A percentile compares a stretch with the other conserved stretches of the same genome.
Evolutionary conservation across 176 grass and related monocot genomes (phyloP).

Genomic region (Eremochloa ophiuroides): DNA sequence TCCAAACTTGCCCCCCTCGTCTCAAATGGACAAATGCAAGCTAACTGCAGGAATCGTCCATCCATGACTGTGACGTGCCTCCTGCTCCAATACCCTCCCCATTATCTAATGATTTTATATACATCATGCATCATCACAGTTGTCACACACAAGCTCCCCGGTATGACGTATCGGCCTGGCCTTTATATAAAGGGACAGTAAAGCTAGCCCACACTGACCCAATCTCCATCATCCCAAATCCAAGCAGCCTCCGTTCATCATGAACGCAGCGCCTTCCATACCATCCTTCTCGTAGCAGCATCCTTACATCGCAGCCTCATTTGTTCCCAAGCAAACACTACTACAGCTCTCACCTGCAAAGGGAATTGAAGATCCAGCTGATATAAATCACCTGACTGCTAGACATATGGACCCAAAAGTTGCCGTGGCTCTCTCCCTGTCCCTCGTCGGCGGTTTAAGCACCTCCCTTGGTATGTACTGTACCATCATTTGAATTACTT

Average conservation of each 20-base stretch:
- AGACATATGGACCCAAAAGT: constrained; percentile 59
- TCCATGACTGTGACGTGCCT: not conserved
- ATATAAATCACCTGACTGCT: not conserved
- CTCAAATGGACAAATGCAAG: not conserved
- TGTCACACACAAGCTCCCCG: not conserved
- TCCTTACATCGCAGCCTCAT: not conserved
- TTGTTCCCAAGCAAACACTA: not conserved
- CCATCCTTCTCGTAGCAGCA: not conserved
- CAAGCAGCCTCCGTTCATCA: not conserved
- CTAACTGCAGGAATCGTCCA: not conserved
- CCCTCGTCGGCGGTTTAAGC: constrained; percentile 65
- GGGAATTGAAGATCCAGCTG: not conserved
- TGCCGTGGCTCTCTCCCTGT: constrained; percentile 51
- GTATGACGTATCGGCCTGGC: not conserved
- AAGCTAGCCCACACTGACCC: not conserved
- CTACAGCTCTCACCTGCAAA: not conserved
- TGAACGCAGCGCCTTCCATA: not conserved
- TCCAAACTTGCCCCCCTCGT: not conserved
- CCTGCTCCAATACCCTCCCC: not conserved
- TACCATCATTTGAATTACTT: not conserved
- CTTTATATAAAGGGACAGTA: constrained; percentile 14
- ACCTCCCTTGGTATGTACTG: constrained; percentile 50
- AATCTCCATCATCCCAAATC: constrained; percentile 11
- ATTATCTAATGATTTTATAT: not conserved
- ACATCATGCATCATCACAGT: not conserved